phyloP scores from a whole-genome alignment of 768 basidiomycete genomes.

The Tylopilus sp. region DNA sequence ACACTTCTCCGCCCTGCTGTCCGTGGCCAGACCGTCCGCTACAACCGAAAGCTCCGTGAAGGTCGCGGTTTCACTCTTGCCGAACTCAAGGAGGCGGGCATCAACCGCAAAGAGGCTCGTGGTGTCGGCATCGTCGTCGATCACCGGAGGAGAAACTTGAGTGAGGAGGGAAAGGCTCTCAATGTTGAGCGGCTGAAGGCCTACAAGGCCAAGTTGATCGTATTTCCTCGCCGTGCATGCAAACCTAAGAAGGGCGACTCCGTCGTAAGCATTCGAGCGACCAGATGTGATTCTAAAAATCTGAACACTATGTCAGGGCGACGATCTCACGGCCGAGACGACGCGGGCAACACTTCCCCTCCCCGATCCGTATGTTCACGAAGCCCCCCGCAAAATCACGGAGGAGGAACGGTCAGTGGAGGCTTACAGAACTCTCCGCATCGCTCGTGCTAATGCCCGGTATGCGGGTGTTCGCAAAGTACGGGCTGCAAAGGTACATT shows the following conservation, averaged over 20 bases:
- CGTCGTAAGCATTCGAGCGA: slow-evolving; percentile 50
- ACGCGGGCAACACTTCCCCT: slow-evolving; percentile 68
- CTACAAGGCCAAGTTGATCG: slow-evolving; percentile 89
- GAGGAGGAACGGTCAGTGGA: slow-evolving; percentile 84
- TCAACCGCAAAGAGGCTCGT: slow-evolving; percentile 89
- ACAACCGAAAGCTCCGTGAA: slow-evolving; percentile 96
- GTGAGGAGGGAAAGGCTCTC: slow-evolving; percentile 93
- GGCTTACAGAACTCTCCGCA: slow-evolving; percentile 87
- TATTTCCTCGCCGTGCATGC: slow-evolving; percentile 94
- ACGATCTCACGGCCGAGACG: slow-evolving; percentile 75
- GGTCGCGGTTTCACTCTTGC: slow-evolving; percentile 94
- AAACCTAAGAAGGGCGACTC: slow-evolving; percentile 98
- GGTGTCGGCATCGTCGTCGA: slow-evolving; percentile 95
- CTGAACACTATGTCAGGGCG: slow-evolving; percentile 49
- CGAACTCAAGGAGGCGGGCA: slow-evolving; percentile 95
- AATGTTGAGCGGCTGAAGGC: slow-evolving; percentile 93
- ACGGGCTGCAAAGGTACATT: slow-evolving; percentile 77
- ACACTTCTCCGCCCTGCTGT: slow-evolving; percentile 94
- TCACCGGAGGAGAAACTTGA: slow-evolving; percentile 93
- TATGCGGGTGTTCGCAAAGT: slow-evolving; percentile 86
- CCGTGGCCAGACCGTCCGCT: slow-evolving; percentile 92
- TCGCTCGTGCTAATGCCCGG: slow-evolving; percentile 75
- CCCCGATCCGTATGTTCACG: slow-evolving; percentile 62
- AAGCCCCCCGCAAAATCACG: slow-evolving; percentile 91
- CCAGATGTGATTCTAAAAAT: background rate